These are phyloP conservation scores for Beta corolliflora DNA, from an alignment of 179 eudicot species.

Conservation along the genomic window DNA sequence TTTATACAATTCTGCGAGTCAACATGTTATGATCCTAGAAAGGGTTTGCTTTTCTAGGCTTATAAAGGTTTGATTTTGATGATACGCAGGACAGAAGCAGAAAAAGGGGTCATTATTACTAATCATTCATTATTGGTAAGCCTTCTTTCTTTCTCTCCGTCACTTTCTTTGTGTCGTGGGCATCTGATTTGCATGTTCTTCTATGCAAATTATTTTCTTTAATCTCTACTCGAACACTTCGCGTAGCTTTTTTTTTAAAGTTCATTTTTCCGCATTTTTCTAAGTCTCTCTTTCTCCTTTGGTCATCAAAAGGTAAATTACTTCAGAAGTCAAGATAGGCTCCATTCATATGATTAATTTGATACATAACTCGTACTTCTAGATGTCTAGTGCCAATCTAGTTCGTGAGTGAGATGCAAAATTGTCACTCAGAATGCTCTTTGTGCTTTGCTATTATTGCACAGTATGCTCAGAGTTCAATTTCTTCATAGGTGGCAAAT, in stretches of 20 bases:
- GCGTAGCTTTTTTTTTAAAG: background rate
- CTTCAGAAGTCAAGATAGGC: background rate
- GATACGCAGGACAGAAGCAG: conserved; percentile 89
- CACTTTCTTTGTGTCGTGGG: background rate
- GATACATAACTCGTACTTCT: background rate
- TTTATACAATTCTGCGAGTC: background rate
- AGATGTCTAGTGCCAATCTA: background rate
- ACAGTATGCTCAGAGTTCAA: background rate
- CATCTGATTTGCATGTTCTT: background rate
- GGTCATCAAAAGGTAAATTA: background rate
- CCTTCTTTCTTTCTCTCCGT: conserved; percentile 1
- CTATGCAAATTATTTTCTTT: too few relatives aligned
- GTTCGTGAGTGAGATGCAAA: background rate
- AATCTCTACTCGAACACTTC: background rate
- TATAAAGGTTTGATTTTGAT: conserved; percentile 19
- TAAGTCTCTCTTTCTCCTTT: background rate
- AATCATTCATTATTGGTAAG: conserved; percentile 77
- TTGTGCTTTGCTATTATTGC: background rate
- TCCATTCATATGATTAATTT: background rate
- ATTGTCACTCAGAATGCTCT: conserved; percentile 12
- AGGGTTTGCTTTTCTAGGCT: background rate
- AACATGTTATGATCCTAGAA: background rate
- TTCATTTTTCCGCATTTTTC: background rate
- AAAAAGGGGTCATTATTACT: conserved; percentile 89
- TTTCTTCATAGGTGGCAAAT: conserved; percentile 13